Conservation (phyloP, 2,329 filamentous ascomycete species). For the Hypoxylon sp. region DNA sequence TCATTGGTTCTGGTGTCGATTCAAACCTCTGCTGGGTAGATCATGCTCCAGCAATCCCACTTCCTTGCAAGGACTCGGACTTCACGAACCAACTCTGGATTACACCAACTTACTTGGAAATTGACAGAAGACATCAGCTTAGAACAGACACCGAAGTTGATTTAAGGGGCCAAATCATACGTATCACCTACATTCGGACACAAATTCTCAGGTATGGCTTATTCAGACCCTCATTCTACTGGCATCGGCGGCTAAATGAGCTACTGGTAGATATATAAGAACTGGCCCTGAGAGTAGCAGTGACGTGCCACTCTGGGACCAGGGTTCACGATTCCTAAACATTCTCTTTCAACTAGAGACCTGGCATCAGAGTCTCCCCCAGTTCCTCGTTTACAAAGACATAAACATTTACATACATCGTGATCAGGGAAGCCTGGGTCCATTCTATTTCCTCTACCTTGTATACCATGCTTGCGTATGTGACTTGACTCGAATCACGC, state of each 20-base stretch:
- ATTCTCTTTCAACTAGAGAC: neutral
- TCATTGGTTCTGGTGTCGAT: neutral
- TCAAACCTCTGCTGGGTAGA: neutral
- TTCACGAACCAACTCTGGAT: neutral
- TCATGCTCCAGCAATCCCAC: neutral
- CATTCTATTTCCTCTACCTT: neutral
- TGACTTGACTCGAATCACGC: neutral
- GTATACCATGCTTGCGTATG: neutral
- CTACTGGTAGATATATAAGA: neutral
- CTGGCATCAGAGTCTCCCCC: neutral
- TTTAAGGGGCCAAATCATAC: neutral
- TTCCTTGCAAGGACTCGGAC: neutral
- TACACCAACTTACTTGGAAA: neutral
- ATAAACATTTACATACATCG: neutral
- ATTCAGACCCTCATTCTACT: neutral
- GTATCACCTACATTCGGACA: neutral
- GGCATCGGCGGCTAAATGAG: neutral
- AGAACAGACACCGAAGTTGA: neutral
- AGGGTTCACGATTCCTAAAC: neutral
- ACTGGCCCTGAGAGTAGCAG: neutral
- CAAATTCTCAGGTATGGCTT: neutral
- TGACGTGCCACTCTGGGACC: neutral
- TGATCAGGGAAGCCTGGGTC: neutral
- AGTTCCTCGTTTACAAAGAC: neutral
- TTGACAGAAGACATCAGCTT: neutral